Base-by-base conservation (phyloP, 441 rosid genomes). In the Flueggea neowawraea region DNA sequence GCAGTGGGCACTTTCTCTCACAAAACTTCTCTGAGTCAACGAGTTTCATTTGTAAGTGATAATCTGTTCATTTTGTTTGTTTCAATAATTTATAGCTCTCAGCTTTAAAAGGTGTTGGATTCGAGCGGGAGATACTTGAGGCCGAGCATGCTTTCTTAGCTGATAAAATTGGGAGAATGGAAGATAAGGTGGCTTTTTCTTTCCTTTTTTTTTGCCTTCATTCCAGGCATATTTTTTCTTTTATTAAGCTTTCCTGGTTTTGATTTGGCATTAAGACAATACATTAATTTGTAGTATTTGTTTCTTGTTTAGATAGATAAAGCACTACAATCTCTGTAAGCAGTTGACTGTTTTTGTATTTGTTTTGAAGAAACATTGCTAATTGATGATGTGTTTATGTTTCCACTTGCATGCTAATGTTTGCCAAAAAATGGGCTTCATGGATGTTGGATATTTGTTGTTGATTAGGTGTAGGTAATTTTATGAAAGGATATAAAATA, bases 111-210 rank as follows among this genome's bases (percentile, higher is more conserved):
- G 95, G 94, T 70, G 75, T 73, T 69, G 81, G 78, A 66, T 84
- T 85, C 67, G 96, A 81, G 62, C 80, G 70, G 58, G 92, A 89
- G 74, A 78, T 89, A 70, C 94, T 91, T 56, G 90, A 91, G 68
- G 90, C 87, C 13, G 96, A 94, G 77, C 74, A 73, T 76, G 79
- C 89, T 60, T 78, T 86, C 70, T 65, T 87, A 43, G 69, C 80
- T 71, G 94, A 89, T 72, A 94, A 91, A 73, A 80, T 87, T 61
- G 75, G 67, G 58, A 70, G 71, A 53, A 73, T 84, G 75, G 87
- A 86, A 73, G 87, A 82, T 58, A 87, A 87, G 97, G 99, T 91
- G 4, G 41, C 41, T 36, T 36, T 36, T 36, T 3, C 4, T 71
- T 59, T 86, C 65, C 68, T 58, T 72, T 72, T 13, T 33, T 53